These are phyloP conservation scores for Jimgerdemannia flammicorona DNA, from an alignment of 192 early-diverging fungal genomes.

Conservation along the genomic window DNA sequence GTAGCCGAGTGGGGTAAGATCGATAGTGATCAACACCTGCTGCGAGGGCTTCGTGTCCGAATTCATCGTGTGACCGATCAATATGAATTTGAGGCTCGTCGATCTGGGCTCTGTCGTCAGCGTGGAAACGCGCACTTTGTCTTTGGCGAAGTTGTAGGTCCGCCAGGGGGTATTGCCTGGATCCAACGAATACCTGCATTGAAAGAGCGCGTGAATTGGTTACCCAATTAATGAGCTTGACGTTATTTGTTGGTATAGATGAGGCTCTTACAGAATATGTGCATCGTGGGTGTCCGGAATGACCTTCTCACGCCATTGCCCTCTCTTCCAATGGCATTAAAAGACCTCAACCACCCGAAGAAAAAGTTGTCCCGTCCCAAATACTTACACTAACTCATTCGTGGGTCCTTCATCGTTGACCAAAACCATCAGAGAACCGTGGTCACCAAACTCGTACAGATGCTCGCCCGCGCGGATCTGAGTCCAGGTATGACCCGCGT, in stretches of 20 bases:
- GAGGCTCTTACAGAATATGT: too few species aligned
- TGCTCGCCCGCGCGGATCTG: slow-evolving; percentile 63
- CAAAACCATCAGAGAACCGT: slow-evolving; percentile 80
- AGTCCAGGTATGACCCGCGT: slow-evolving; percentile 84
- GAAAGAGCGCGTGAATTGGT: neutral
- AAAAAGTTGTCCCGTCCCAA: neutral
- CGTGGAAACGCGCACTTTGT: slow-evolving; percentile 54
- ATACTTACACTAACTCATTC: slow-evolving; percentile 36
- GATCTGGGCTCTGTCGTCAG: slow-evolving; percentile 62
- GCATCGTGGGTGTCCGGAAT: too few species aligned
- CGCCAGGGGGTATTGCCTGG: slow-evolving; percentile 72
- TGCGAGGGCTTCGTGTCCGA: slow-evolving; percentile 14
- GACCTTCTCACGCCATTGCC: too few species aligned
- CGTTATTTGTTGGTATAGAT: too few species aligned
- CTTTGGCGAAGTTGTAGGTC: slow-evolving; percentile 49
- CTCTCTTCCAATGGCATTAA: too few species aligned
- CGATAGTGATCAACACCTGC: slow-evolving; percentile 48
- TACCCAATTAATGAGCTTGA: too few species aligned
- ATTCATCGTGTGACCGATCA: slow-evolving; percentile 53
- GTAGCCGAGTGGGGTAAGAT: slow-evolving; percentile 47
- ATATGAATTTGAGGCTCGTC: slow-evolving; percentile 68
- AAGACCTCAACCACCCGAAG: too few species aligned
- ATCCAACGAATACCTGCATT: slow-evolving; percentile 64
- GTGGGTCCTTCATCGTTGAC: slow-evolving; percentile 71
- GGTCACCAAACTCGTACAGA: slow-evolving; percentile 87